Base-by-base conservation (phyloP, 2,329 filamentous ascomycete species). In the Arthrobotrys conoides region DNA sequence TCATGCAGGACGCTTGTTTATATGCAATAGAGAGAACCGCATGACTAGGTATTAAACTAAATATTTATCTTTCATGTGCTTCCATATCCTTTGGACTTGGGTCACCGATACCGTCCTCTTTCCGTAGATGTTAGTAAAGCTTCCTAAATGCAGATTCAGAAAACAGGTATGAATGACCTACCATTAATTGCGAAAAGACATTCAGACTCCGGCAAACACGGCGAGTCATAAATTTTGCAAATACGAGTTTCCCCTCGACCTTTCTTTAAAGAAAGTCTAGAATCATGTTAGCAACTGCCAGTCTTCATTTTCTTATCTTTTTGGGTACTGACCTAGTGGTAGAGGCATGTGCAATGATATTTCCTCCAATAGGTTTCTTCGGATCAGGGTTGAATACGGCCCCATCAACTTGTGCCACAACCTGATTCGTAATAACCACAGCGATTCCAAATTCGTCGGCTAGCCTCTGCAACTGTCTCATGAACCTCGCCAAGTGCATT, bases 301-400 rank as follows among this genome's bases (percentile, higher is more conserved):
- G 16, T 44, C 6, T 16, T 14, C 16, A 51, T 0, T 8, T 20
- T 44, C 3, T n/a, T n/a, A 33, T 8, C 33, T 49, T 18, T 48
- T 38, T 38, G 22, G 10, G 48, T 22, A 53, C 79, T 33, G 46
- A 76, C 64, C 81, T 89, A 1, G 96, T 99, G 0, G 96, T 99
- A 83, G 93, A 97, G 66, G 96, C 94, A 84, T 99, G 96, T 1
- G 96, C 96, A 84, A 99, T 98, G 81, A 99, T 99, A 85, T 99
- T 98, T 80, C 96, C 96, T 81, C 96, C 96, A 84, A 99, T 97
- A 0, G 96, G 96, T 85, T 99, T 99, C 89, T 99, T 99, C 6
- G 96, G 96, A 83, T 99, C 96, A 0, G 96, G 96, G 82, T 99
- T 99, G 87, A 97, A 99, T 96, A 99, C 99, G 79, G 95, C 91